These are phyloP conservation scores for Aureobasidium musti DNA, from an alignment of 2,329 filamentous ascomycete genomes.

Conservation along the genomic window DNA sequence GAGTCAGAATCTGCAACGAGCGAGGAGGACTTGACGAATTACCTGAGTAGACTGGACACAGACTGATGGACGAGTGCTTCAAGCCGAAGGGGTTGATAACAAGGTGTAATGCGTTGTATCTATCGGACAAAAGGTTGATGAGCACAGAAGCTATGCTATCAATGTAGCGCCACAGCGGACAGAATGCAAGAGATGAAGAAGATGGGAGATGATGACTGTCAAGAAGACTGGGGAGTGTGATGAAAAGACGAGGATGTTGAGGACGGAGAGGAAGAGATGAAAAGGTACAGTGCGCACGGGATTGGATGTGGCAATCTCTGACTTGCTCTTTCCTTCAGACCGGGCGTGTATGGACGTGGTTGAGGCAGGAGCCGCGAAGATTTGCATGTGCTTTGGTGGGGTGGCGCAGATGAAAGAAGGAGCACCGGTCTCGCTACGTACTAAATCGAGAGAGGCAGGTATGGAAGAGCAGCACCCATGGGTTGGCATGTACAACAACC, in stretches of 20 bases:
- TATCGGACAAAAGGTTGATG: constrained; percentile 37
- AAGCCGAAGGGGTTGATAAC: constrained; percentile 20
- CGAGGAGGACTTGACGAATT: not conserved
- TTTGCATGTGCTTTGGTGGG: constrained; percentile 30
- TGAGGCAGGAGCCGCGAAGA: constrained; percentile 32
- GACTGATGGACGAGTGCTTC: constrained; percentile 14
- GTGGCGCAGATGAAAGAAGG: constrained; percentile 29
- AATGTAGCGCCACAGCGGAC: constrained; percentile 38
- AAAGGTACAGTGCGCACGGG: not conserved
- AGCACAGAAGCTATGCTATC: constrained; percentile 42
- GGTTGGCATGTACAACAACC: constrained; percentile 2
- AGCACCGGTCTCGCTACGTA: constrained; percentile 29
- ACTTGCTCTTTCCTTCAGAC: constrained; percentile 10
- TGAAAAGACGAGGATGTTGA: not conserved
- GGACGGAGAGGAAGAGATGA: not conserved
- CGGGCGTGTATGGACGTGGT: constrained; percentile 28
- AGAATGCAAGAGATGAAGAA: constrained; percentile 44
- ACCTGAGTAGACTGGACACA: constrained; percentile 9
- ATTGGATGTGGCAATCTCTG: constrained; percentile 19
- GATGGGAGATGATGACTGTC: constrained; percentile 36
- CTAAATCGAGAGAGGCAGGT: constrained; percentile 13
- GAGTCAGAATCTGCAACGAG: not conserved
- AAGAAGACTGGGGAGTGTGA: constrained; percentile 31
- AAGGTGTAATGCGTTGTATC: constrained; percentile 28
- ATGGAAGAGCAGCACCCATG: constrained; percentile 28